Conservation (phyloP, 108 stramenopile genomes). For the Cyclotella choctawhatcheeana region DNA sequence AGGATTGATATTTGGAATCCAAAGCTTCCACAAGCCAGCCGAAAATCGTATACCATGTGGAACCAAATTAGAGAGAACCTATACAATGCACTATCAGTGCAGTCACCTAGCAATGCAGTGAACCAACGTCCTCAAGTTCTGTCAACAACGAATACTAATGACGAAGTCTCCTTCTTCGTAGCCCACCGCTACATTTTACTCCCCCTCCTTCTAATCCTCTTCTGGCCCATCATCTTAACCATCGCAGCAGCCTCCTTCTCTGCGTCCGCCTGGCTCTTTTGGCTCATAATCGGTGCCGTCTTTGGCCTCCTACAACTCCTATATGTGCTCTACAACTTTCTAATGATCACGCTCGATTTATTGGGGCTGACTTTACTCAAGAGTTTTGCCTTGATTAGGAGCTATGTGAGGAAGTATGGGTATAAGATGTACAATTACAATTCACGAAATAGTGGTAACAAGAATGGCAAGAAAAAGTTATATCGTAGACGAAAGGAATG, state of each 20-base stretch:
- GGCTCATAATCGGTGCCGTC: slow-evolving; percentile 69
- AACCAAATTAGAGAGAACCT: no score
- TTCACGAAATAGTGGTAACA: not conserved
- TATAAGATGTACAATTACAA: slow-evolving; percentile 19
- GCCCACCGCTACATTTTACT: slow-evolving; percentile 37
- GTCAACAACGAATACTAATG: no score
- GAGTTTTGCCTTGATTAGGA: slow-evolving; percentile 63
- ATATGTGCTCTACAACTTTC: slow-evolving; percentile 84
- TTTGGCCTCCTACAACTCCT: slow-evolving; percentile 73
- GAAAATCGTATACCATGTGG: no score
- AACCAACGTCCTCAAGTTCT: no score
- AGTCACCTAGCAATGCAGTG: no score
- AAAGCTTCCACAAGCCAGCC: no score
- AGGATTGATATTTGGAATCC: no score
- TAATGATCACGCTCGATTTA: slow-evolving; percentile 80
- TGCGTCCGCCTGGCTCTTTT: slow-evolving; percentile 86
- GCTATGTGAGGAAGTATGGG: slow-evolving; percentile 34
- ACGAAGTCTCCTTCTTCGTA: not conserved
- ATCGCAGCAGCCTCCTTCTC: slow-evolving; percentile 64
- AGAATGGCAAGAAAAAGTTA: slow-evolving; percentile 18
- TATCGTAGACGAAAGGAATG: slow-evolving; percentile 70
- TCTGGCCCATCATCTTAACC: slow-evolving; percentile 82
- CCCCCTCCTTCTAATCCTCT: slow-evolving; percentile 57
- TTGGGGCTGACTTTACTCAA: slow-evolving; percentile 65
- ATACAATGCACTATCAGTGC: no score